Evolutionary conservation across 1,139 yeast genomes (phyloP), one percentile per base, ranked within the genome.

Genomic region (Hyphopichia fennica): DNA sequence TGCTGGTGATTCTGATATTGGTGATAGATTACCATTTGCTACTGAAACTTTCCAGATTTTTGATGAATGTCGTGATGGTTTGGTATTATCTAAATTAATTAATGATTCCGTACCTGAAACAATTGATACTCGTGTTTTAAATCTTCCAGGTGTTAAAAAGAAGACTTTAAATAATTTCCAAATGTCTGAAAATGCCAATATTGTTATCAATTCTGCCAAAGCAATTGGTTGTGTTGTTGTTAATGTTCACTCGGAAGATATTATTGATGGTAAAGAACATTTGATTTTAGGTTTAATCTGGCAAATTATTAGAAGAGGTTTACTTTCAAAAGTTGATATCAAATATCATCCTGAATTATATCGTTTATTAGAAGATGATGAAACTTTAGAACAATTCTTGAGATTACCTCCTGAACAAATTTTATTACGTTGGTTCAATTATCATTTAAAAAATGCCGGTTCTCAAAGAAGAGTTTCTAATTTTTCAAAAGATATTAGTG

Each of bases 221-320:
- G 99, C 98, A 42, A 93, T 93, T 67, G 99, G 98, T 17, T 93
- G 98, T 75, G 88, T 93, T 42, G 99, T 93, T 39, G 98, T 95
- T 41, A 93, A 93, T 62, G 98, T 93, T 39, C 98, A 93, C 57
- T 87, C 98, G 4, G 98, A 93, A 63, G 98, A 93, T 65, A 88
- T 93, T 46, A 90, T 91, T 54, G 98, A 91, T 55, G 99, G 99
- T 54, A 88, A 87, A 56, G 99, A 93, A 67, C 98, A 93, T 65
- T 79, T 93, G 63, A 89, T 93, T 50, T 74, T 93, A 53, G 99
- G 99, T 46, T 79, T 95, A 47, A 91, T 93, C 56, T 93, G 99
- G 99, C 99, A 93, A 72, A 87, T 95, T 56, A 95, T 93, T 54
- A 85, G 99, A 67, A 84, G 96, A 66, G 99, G 99, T 37, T 75